Conservation (phyloP, 2,329 filamentous ascomycete genomes). For the Neopestalotiopsis sp. region DNA sequence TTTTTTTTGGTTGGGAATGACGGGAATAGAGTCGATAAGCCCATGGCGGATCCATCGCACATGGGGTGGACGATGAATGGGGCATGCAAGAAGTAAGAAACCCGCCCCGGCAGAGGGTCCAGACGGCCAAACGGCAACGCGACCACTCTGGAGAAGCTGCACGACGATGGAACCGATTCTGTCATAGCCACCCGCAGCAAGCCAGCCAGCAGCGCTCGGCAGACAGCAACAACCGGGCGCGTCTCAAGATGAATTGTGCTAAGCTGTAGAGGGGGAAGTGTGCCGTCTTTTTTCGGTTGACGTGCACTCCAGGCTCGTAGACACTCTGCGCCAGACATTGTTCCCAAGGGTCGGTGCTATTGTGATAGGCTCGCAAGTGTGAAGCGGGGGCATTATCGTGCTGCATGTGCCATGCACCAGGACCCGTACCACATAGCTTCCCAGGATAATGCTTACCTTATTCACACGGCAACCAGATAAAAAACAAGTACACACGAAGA, state of each 20-base stretch:
- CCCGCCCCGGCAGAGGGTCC: background rate
- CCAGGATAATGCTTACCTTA: slow-evolving; percentile 22
- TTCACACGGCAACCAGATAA: slow-evolving; percentile 21
- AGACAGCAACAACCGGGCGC: slow-evolving; percentile 13
- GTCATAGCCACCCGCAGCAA: slow-evolving; percentile 2
- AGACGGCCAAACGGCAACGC: slow-evolving; percentile 2
- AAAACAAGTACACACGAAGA: background rate
- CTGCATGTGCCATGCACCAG: slow-evolving; percentile 5
- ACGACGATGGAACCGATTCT: background rate
- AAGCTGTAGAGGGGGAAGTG: background rate
- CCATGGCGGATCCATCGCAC: background rate
- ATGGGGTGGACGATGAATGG: background rate
- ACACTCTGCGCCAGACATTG: background rate
- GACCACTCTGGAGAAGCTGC: slow-evolving; percentile 15
- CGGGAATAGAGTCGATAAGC: background rate
- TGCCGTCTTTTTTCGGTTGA: slow-evolving; percentile 11
- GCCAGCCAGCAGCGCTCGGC: background rate
- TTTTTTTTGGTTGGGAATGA: background rate
- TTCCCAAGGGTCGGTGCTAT: background rate
- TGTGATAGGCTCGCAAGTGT: background rate
- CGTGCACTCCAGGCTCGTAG: slow-evolving; percentile 6
- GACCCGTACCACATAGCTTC: slow-evolving; percentile 17
- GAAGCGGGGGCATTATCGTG: slow-evolving; percentile 14
- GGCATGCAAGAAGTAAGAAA: background rate
- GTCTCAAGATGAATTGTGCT: slow-evolving; percentile 11